Conservation (phyloP, 176 grass and related monocot genomes). For the Musa acuminata region DNA sequence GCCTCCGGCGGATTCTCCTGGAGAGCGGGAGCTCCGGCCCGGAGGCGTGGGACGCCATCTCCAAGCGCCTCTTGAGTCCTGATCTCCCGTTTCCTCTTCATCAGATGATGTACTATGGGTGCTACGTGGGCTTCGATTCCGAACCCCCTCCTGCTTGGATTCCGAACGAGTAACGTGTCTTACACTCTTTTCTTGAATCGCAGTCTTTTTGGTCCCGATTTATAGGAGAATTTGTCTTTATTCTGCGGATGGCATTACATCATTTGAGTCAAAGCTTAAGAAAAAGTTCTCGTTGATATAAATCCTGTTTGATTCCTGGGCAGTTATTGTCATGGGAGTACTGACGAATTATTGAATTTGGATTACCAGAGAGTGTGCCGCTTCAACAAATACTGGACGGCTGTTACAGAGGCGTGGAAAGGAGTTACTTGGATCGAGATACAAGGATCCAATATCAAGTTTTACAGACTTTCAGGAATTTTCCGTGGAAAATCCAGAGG, state of each 20-base stretch:
- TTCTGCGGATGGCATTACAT: background rate
- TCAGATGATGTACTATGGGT: constrained; percentile 94
- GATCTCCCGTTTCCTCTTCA: constrained; percentile 65
- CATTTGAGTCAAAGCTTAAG: no score
- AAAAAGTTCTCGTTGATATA: background rate
- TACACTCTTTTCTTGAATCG: background rate
- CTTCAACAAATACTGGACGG: constrained; percentile 64
- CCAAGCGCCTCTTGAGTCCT: constrained; percentile 28
- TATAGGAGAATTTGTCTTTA: background rate
- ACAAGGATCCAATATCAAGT: constrained; percentile 64
- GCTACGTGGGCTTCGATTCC: constrained; percentile 44
- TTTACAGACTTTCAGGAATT: constrained; percentile 61
- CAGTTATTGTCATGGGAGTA: background rate
- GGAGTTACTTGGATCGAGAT: constrained; percentile 50
- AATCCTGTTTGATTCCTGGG: background rate
- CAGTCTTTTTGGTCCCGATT: background rate
- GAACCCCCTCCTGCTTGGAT: constrained; percentile 69
- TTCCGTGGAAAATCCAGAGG: constrained; percentile 72
- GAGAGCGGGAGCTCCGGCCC: constrained; percentile 19
- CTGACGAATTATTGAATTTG: background rate
- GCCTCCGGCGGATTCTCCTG: constrained; percentile 26
- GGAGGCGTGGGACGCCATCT: constrained; percentile 58
- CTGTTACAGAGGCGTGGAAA: constrained; percentile 52
- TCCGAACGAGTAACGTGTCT: constrained; percentile 42
- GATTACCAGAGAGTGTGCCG: constrained; percentile 33